Conservation (phyloP, 2,329 filamentous ascomycete species). For the Raffaelea deltoideospora region DNA sequence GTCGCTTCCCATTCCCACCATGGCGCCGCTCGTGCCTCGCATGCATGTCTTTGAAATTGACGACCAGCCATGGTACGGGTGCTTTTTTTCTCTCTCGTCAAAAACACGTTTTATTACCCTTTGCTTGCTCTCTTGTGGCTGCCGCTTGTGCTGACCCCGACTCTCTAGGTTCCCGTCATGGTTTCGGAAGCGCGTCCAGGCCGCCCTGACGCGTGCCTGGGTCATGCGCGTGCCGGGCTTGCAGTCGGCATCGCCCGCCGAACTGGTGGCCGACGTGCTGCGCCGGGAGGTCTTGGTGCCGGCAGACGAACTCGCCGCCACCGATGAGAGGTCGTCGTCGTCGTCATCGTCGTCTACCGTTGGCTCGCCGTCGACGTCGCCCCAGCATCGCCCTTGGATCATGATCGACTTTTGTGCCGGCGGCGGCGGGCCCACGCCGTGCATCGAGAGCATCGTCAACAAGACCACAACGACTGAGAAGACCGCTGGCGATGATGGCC, state of each 20-base stretch:
- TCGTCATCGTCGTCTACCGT: neutral
- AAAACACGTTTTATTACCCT: neutral
- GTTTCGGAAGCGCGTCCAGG: slow-evolving; percentile 49
- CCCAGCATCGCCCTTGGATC: slow-evolving; percentile 34
- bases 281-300: slow-evolving; percentile 9
- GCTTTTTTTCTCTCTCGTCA: neutral
- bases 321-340: no score
- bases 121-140: neutral
- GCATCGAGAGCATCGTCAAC: slow-evolving; percentile 47
- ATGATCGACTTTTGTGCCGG: slow-evolving; percentile 67
- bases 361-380: slow-evolving; percentile 24
- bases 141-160: neutral
- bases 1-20: neutral
- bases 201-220: slow-evolving; percentile 50
- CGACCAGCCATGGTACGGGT: slow-evolving; percentile 46
- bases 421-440: slow-evolving; percentile 54
- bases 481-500: slow-evolving; percentile 6
- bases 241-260: slow-evolving; percentile 41
- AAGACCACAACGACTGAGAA: no score
- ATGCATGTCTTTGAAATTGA: slow-evolving; percentile 54
- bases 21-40: slow-evolving; percentile 23
- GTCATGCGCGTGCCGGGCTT: slow-evolving; percentile 41
- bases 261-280: slow-evolving; percentile 44
- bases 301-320: no score
- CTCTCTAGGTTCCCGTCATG: slow-evolving; percentile 45